Evolutionary conservation across 306 rosid genomes (phyloP), one percentile per base, ranked within the genome.

Genomic region (Quercus aquifolioides): DNA sequence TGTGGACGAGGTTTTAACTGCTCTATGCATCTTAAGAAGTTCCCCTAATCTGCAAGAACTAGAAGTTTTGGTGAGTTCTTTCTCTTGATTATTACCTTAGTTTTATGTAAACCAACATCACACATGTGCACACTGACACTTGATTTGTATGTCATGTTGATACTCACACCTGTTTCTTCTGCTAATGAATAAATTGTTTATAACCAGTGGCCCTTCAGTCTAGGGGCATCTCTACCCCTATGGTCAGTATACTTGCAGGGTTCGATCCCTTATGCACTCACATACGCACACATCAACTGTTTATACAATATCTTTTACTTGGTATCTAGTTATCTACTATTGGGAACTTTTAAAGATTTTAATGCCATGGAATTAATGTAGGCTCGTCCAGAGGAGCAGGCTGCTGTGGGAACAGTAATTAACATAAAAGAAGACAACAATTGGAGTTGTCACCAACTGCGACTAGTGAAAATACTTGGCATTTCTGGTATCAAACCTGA

Each of bases 11-110:
- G 71, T 84, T 74, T 84, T 84, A 57, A 75, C 91, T 80, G 84
- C 90, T 71, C 74, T 87, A 28, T 87, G 83, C 89, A 57, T 90
- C 17, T 62, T 90, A 58, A 82, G 84, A 84, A 88, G 88, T 83
- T 88, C 86, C 35, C 94, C 92, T 62, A 82, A 81, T 76, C 82
- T 88, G 51, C 91, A 79, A 67, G 92, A 85, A 26, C 72, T 87
- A 54, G 92, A 90, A 84, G 77, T 90, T 76, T 78, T 87, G 90
- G 92, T 88, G 69, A 87, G 91, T 80, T 64, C 43, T 59, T 25
- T 51, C 6, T 49, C 63, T 82, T 70, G 33, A 69, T 69, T 76
- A 62, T 71, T 59, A 81, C 35, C 33, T 54, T 60, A 31, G 58
- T 52, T 21, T 76, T 78, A 78, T 64, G 30, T 10, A 30, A 28